A percentile compares a stretch with the other conserved stretches of the same genome.
Conservation (phyloP, 108 stramenopile species). For the Licmophora abbreviata region DNA sequence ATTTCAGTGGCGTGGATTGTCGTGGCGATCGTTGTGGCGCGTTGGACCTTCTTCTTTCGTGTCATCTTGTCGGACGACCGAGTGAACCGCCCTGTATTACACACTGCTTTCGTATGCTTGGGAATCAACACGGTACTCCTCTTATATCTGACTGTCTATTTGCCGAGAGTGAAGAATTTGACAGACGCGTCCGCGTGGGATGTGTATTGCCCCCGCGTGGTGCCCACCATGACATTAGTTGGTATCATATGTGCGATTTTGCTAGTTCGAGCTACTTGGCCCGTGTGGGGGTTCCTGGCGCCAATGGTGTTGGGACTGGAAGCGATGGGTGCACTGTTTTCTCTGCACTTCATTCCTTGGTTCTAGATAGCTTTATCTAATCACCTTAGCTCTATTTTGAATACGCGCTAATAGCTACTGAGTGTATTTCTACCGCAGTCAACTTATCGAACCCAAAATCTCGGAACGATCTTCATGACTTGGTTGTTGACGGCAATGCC, state of each 20-base stretch:
- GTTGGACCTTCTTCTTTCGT: constrained; percentile 36
- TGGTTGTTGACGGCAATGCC: constrained; percentile 60
- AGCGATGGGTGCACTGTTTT: constrained; percentile 67
- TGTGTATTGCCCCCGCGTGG: constrained; percentile 86
- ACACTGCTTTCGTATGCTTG: constrained; percentile 22
- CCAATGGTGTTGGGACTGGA: constrained; percentile 74
- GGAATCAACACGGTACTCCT: constrained; percentile 23
- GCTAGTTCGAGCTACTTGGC: constrained; percentile 71
- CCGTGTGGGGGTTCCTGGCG: constrained; percentile 84
- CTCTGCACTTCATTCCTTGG: constrained; percentile 81
- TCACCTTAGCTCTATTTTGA: too few species aligned
- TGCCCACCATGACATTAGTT: constrained; percentile 62
- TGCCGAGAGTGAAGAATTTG: constrained; percentile 36
- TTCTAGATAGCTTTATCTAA: too few species aligned
- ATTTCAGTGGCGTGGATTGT: constrained; percentile 59
- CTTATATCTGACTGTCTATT: constrained; percentile 52
- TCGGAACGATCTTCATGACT: constrained; percentile 64
- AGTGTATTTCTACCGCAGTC: too few species aligned
- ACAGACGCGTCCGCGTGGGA: constrained; percentile 62
- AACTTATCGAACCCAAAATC: constrained; percentile 69
- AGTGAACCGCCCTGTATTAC: constrained; percentile 36
- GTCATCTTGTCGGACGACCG: constrained; percentile 29
- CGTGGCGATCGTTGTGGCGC: constrained; percentile 33
- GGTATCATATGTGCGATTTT: constrained; percentile 51
- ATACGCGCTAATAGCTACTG: too few species aligned